Base-by-base conservation (phyloP, 164 flowering plant genomes). In the Magnolia sinica region DNA sequence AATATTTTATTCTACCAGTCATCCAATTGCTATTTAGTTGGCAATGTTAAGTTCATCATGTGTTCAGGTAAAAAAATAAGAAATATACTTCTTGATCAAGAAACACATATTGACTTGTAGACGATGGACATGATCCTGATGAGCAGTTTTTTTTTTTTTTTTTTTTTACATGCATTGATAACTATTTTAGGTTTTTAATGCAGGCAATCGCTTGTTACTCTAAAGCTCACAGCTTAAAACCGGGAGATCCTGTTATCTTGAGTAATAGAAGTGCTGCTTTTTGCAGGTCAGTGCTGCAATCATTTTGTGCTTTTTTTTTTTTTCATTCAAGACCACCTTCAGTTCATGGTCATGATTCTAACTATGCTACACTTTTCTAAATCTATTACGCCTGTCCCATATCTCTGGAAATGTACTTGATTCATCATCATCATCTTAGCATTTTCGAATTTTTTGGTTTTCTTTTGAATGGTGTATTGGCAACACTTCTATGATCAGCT, bases 191-290 rank as follows among this genome's bases (percentile, higher is more conserved):
- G 31, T 74, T 72, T 55, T 71, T 79, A 78, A 50, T 75, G 77
- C 84, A 96, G 99, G 97, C 99, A 37, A 87, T 94, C 73, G 78
- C 68, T 69, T 85, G 70, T 64, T 96, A 91, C 85, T 86, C 93
- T 50, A 88, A 87, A 86, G 99, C 99, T 59, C 85, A 86, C 79
- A 82, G 77, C 50, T 84, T 91, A 23, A 92, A 89, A 81, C 92
- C 90, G 0, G 79, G 83, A 71, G 96, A 96, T 84, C 88, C 96
- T 74, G 79, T 88, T 77, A 88, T 92, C 80, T 91, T 94, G 45
- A 79, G 90, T 76, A 96, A 96, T 79, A 82, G 99, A 74, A 76
- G 97, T 83, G 83, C 89, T 76, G 88, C 98, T 71, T 90, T 91
- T 80, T 79, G 89, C 76, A 91, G 97, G 99, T 94, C 75, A 72